A percentile compares a stretch with the other conserved stretches of the same genome.
Evolutionary conservation across 2,329 filamentous ascomycete species (phyloP).

Genomic region (Orbilia javanica): DNA sequence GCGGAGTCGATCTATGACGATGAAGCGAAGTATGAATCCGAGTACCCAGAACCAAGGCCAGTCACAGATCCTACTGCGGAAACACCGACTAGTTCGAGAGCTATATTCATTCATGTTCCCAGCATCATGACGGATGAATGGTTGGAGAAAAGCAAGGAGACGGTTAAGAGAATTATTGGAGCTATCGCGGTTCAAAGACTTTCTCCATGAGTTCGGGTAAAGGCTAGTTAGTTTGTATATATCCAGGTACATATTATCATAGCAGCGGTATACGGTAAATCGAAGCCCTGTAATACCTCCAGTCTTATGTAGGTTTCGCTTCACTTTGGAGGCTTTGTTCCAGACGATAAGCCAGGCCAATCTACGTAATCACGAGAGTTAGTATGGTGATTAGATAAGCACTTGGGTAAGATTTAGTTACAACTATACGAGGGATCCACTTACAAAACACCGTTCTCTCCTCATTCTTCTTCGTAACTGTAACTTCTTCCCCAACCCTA

Average conservation of each 20-base stretch:
- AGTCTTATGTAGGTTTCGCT: neutral
- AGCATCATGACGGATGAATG: slow-evolving; percentile 16
- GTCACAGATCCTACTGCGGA: slow-evolving; percentile 24
- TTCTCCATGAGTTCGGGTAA: neutral
- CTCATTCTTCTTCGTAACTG: slow-evolving; percentile 68
- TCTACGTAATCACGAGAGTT: slow-evolving; percentile 52
- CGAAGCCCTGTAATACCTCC: neutral
- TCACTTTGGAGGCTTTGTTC: slow-evolving; percentile 24
- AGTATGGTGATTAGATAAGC: neutral
- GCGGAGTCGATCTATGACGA: slow-evolving; percentile 41
- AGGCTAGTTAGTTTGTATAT: neutral
- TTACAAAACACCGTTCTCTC: slow-evolving; percentile 71
- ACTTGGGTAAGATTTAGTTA: too few relatives aligned
- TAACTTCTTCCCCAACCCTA: slow-evolving; percentile 71
- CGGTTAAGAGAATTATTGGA: slow-evolving; percentile 53
- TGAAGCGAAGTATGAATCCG: slow-evolving; percentile 35
- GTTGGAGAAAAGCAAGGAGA: slow-evolving; percentile 37
- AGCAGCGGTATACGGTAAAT: neutral
- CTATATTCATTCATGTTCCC: slow-evolving; percentile 53
- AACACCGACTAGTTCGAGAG: slow-evolving; percentile 41
- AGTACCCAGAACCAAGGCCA: slow-evolving; percentile 42
- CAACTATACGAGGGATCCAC: slow-evolving; percentile 62
- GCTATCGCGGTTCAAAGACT: slow-evolving; percentile 52
- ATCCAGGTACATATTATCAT: neutral
- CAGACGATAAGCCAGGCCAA: slow-evolving; percentile 63